Evolutionary conservation across 345 rosid genomes (phyloP), one percentile per base, ranked within the genome.

Genomic region (Geranium brycei): DNA sequence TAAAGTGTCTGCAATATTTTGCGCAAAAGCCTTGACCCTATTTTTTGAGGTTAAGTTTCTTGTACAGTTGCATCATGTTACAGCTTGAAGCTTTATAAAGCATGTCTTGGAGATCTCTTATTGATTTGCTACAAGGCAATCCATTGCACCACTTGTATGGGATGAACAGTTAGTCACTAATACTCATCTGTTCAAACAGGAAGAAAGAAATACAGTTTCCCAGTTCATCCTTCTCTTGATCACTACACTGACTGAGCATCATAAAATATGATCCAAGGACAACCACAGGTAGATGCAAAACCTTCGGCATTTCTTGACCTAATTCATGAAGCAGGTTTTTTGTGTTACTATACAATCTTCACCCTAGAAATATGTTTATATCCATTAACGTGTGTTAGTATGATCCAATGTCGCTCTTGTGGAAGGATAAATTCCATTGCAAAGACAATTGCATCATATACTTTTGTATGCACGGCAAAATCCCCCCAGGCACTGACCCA

Each of bases 401-500:
- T 23, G 28, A 23, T 64, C 67, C 75, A 69, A 72, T 63, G 57
- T 71, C 56, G 53, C 72, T 70, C 69, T 71, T 64, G 74, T 66
- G 70, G 72, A 74, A 71, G 69, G 72, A 76, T 60, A 61, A 64
- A 71, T 66, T 64, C 67, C 81, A 74, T 60, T 60, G 77, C 67
- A 69, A 71, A 74, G 63, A 68, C 64, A 69, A 68, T 61, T 57
- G 74, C 66, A 76, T 76, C 47, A 11, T 71, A 69, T 69, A 76
- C 69, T 68, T 73, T 72, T 62, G 63, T 51, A 70, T 69, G 65
- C 72, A 76, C 60, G 72, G 64, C 66, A 71, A 17, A 67, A 72
- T 66, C 74, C 76, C 72, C 72, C 69, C 77, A 66, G 64, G 70
- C 72, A 74, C 64, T 71, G 75, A 75, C 68, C 78, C 75, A 31